Conservation (phyloP, 2,329 filamentous ascomycete species). For the Xylariaceae sp. region DNA sequence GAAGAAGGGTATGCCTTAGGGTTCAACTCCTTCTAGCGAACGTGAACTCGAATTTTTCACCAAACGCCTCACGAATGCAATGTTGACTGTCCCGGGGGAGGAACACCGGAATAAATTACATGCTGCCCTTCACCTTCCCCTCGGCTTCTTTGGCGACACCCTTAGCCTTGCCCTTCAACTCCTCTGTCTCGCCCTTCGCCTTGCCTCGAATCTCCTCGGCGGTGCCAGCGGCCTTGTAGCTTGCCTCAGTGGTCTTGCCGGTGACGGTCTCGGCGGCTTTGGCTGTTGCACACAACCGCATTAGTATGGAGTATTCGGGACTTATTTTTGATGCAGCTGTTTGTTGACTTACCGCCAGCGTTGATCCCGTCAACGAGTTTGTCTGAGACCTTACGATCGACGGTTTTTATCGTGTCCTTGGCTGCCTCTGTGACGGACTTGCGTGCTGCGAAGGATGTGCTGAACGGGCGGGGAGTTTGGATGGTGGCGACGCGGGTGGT, state of each 20-base stretch:
- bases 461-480: slow-evolving; percentile 47
- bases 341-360: slow-evolving; percentile 47
- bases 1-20: too few relatives aligned
- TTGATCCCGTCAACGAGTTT: slow-evolving; percentile 61
- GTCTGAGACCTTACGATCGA: slow-evolving; percentile 57
- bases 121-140: slow-evolving; percentile 34
- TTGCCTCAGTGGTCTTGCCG: slow-evolving; percentile 37
- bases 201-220: slow-evolving; percentile 32
- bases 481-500: slow-evolving; percentile 35
- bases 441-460: slow-evolving; percentile 40
- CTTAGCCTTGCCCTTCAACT: slow-evolving; percentile 36
- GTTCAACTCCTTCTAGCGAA: too few relatives aligned
- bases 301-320: not conserved
- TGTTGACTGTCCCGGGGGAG: too few relatives aligned
- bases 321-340: not conserved
- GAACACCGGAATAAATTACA: slow-evolving; percentile 15
- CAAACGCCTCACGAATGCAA: too few relatives aligned
- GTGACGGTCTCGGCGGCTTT: slow-evolving; percentile 45
- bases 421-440: slow-evolving; percentile 51
- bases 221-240: slow-evolving; percentile 34
- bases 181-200: slow-evolving; percentile 26
- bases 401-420: slow-evolving; percentile 57
- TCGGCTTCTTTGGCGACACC: slow-evolving; percentile 32
- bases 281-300: slow-evolving; percentile 22
- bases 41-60: too few relatives aligned